A percentile compares a stretch with the other conserved stretches of the same genome.
Conservation (phyloP, 805 yeast genomes). For the Schwanniomyces vanrijiae region DNA sequence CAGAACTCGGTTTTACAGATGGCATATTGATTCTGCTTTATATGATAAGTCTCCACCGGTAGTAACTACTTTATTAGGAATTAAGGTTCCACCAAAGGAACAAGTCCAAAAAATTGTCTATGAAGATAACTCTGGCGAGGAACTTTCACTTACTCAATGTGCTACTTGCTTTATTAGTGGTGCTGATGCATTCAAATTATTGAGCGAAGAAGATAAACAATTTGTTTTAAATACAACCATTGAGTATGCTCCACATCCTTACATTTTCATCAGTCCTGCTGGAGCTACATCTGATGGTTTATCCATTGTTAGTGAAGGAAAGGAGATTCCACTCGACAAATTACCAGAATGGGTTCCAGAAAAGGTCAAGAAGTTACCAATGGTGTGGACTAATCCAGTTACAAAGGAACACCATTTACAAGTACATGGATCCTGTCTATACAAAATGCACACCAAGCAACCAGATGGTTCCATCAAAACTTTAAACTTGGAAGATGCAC, state of each 20-base stretch:
- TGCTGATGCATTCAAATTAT: constrained; percentile 67
- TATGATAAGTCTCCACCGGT: constrained; percentile 85
- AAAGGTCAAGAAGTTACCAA: constrained; percentile 74
- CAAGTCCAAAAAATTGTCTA: constrained; percentile 65
- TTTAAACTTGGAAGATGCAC: constrained; percentile 68
- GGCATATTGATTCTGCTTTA: constrained; percentile 92
- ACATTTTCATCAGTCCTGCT: constrained; percentile 78
- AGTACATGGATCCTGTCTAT: constrained; percentile 85
- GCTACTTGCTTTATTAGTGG: constrained; percentile 91
- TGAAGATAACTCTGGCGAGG: constrained; percentile 56
- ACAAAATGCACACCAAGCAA: constrained; percentile 53
- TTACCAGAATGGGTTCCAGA: constrained; percentile 83
- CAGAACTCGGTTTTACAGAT: constrained; percentile 81
- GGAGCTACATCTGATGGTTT: constrained; percentile 83
- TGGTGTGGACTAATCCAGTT: constrained; percentile 91
- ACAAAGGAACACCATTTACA: constrained; percentile 82
- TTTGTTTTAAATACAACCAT: constrained; percentile 77
- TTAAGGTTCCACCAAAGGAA: constrained; percentile 71
- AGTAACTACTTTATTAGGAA: constrained; percentile 80
- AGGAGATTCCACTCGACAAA: constrained; percentile 63
- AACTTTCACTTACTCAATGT: constrained; percentile 70
- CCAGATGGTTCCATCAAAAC: constrained; percentile 50
- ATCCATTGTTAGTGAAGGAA: constrained; percentile 79
- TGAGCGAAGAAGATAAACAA: constrained; percentile 69
- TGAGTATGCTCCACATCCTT: constrained; percentile 91